Evolutionary conservation across 305 asterid genomes (phyloP), one percentile per base, ranked within the genome.

Genomic region (Withania somnifera): DNA sequence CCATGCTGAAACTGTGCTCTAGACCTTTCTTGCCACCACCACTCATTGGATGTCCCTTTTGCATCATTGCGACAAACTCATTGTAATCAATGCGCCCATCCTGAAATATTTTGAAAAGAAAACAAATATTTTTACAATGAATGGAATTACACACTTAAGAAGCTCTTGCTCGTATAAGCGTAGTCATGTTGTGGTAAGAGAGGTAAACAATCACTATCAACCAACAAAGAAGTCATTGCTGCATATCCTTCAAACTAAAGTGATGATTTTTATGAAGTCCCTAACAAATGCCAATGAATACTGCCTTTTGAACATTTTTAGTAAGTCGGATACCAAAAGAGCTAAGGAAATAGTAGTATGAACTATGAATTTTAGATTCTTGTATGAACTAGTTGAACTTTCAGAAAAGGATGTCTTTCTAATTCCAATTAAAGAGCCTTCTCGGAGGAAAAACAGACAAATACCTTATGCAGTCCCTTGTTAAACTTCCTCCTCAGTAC

Each of bases 11-110:
- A 90, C 93, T 91, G 81, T 83, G 90, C 82, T 93, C 97, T 84
- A 91, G 85, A 50, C 93, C 90, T 73, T 89, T 86, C 87, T 90
- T 93, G 64, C 87, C 91, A 60, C 88, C 91, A 11, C 86, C 97
- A 10, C 84, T 85, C 2, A 87, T 58, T 0, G 97, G 90, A 66
- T 90, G 88, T 42, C 97, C 97, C 85, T 89, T 91, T 82, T 91
- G 95, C 97, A 93, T 93, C 97, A 93, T 93, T 15, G 91, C 86
- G 2, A 91, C 97, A 15, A 93, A 93, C 86, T 93, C 97, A 38
- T 92, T 92, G 83, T 93, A 93, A 79, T 93, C 97, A 26, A 93
- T 93, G 11, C 89, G 93, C 7, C 97, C 97, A 57, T 93, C 97
- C 97, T 93, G 89, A 36, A 82, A 30, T 32, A 26, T 19, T 32